Evolutionary conservation across 2,329 filamentous ascomycete species (phyloP), one percentile per base, ranked within the genome.

Genomic region (Chaetomium olivaceum): DNA sequence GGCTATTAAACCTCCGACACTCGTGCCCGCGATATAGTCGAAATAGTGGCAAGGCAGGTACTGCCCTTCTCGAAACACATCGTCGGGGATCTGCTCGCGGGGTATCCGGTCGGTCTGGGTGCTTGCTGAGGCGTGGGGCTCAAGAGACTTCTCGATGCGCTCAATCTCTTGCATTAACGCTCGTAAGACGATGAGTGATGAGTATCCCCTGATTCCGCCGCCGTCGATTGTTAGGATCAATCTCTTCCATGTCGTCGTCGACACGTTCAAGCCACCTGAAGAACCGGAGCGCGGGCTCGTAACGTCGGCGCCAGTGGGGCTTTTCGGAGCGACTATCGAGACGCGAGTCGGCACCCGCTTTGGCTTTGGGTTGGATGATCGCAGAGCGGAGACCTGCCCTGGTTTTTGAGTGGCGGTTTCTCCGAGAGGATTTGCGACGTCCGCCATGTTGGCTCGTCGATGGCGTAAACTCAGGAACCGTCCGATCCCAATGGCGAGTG

Each of bases 1-100:
- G 21, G 71, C 70, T n/a, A 72, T 69, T 33, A 73, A 36, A 1
- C 71, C 70, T 8, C 71, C 71, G 33, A 71, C 62, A 25, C 65
- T 69, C 19, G 71, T 72, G 16, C 71, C 71, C 1, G 70, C 71
- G 21, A 73, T 71, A 61, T 72, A 72, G 65, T 73, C 71, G 46
- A 73, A 73, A 62, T 72, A 73, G 21, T 73, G 71, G 48, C 67
- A 70, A 11, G 71, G 71, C 27, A 72, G 21, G 54, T 72, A 73
- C 46, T 71, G 62, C 23, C 69, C 70, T 21, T 67, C 54, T n/a
- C 63, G 36, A 21, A 63, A 62, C 12, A 70, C 67, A 23, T 67
- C 64, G 7, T 63, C 60, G 16, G 69, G 69, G 8, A 73, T 72
- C 12, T 62, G 39, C n/a, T 69, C 64, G 25, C 66, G 57, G 1